Percentiles rank a stretch among this genome's conserved stretches.
Conservation (phyloP, 2,329 filamentous ascomycete genomes). For the Colletotrichum horii region DNA sequence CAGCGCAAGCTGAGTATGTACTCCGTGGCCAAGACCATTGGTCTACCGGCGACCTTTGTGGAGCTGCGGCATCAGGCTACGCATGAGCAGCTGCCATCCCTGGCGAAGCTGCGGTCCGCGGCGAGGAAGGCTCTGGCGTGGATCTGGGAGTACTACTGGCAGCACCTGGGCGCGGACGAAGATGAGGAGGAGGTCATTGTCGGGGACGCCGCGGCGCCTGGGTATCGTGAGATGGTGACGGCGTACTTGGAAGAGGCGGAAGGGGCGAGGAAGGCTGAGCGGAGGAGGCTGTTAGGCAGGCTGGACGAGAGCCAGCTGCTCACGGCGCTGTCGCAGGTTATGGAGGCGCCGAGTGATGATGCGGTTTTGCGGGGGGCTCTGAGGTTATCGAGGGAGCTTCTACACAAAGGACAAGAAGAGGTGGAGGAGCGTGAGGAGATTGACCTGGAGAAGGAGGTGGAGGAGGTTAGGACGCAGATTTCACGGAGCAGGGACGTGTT, state of each 20-base stretch:
- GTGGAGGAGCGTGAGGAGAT: neutral
- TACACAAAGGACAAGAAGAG: conserved; percentile 29
- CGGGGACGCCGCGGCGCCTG: neutral
- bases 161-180: conserved; percentile 42
- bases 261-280: conserved; percentile 27
- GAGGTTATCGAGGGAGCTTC: conserved; percentile 47
- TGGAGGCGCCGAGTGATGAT: conserved; percentile 45
- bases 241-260: conserved; percentile 42
- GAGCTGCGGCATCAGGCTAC: conserved; percentile 90
- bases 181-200: neutral
- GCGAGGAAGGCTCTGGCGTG: conserved; percentile 75
- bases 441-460: conserved; percentile 26
- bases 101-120: conserved; percentile 74
- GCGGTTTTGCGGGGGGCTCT: conserved; percentile 48
- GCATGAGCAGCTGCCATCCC: conserved; percentile 82
- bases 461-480: conserved; percentile 24
- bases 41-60: conserved; percentile 79
- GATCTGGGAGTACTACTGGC: conserved; percentile 93
- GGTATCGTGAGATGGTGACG: conserved; percentile 41
- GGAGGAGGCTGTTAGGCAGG: conserved; percentile 35
- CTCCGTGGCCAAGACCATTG: conserved; percentile 70
- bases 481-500: conserved; percentile 12
- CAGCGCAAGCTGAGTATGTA: conserved; percentile 76
- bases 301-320: conserved; percentile 44
- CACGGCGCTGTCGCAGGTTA: conserved; percentile 42